Percentiles rank a stretch among this genome's conserved stretches.
Conservation (phyloP, 2,329 filamentous ascomycete species). For the Tolypocladium endophyticum region DNA sequence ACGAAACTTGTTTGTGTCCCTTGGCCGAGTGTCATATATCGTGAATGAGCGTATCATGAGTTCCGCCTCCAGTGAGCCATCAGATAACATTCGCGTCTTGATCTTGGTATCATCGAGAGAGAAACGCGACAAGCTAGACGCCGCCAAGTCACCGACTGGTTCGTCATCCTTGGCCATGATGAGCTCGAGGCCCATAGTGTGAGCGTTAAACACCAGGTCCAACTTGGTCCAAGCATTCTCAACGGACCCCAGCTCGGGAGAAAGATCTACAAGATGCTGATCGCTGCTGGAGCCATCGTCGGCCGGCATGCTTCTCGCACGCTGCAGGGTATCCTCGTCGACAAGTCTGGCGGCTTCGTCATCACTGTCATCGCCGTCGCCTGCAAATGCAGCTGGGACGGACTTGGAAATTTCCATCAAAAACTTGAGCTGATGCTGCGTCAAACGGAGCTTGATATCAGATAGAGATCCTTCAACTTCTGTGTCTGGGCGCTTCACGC, state of each 20-base stretch:
- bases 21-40: conserved; percentile 81
- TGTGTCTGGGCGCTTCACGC: conserved; percentile 72
- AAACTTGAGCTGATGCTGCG: conserved; percentile 84
- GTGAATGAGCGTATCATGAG: conserved; percentile 90
- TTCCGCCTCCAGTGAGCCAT: conserved; percentile 85
- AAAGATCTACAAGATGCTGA: conserved; percentile 40
- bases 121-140: conserved; percentile 83
- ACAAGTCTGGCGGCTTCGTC: conserved; percentile 68
- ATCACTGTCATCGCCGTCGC: conserved; percentile 56
- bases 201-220: conserved; percentile 82
- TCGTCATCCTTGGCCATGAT: conserved; percentile 65
- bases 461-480: conserved; percentile 90
- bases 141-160: conserved; percentile 68
- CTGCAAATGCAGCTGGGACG: conserved; percentile 75
- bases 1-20: conserved; percentile 88
- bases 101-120: conserved; percentile 86
- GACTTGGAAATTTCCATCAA: conserved; percentile 78
- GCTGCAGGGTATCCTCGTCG: conserved; percentile 42
- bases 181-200: conserved; percentile 80
- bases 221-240: conserved; percentile 81
- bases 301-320: conserved; percentile 29
- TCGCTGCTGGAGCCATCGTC: conserved; percentile 23
- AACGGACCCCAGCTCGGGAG: conserved; percentile 59
- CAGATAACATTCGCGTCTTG: conserved; percentile 87
- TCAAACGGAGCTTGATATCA: conserved; percentile 80